Conservation (phyloP, 805 yeast genomes). For the Ogataea zsoltii region DNA sequence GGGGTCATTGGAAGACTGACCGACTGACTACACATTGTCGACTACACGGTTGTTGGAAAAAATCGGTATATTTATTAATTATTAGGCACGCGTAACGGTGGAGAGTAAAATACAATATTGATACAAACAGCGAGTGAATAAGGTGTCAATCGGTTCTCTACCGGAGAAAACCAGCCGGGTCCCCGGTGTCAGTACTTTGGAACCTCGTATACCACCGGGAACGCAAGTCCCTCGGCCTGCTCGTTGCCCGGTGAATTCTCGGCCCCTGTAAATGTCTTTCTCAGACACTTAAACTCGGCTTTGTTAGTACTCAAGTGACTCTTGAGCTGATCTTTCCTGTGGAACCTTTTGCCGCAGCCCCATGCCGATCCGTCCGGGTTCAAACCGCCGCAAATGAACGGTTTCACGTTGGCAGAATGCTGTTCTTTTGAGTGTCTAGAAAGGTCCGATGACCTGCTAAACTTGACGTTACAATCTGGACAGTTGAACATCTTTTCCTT, state of each 20-base stretch:
- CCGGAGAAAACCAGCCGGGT: background rate
- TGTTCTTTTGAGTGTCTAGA: conserved; percentile 28
- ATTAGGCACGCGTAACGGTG: background rate
- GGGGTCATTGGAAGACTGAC: too few species aligned
- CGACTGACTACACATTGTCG: too few species aligned
- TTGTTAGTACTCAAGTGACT: conserved; percentile 26
- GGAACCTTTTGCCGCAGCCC: conserved; percentile 29
- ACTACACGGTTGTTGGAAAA: too few species aligned
- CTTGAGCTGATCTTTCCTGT: conserved; percentile 27
- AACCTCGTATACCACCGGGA: conserved; percentile 17
- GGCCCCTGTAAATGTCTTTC: conserved; percentile 5
- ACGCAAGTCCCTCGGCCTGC: background rate
- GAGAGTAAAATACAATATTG: background rate
- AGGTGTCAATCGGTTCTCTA: background rate
- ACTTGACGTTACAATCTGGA: conserved; percentile 21
- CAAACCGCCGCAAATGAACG: conserved; percentile 26
- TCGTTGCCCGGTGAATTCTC: background rate
- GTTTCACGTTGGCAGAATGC: conserved; percentile 22
- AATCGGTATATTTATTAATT: background rate
- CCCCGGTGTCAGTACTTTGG: conserved; percentile 6
- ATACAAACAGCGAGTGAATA: background rate
- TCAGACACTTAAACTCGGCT: conserved; percentile 23
- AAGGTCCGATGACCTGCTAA: conserved; percentile 24
- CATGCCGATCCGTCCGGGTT: conserved; percentile 24
- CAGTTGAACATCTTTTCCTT: conserved; percentile 28